Conservation (phyloP, 2,329 filamentous ascomycete genomes). For the Pestalotiopsis sp. region DNA sequence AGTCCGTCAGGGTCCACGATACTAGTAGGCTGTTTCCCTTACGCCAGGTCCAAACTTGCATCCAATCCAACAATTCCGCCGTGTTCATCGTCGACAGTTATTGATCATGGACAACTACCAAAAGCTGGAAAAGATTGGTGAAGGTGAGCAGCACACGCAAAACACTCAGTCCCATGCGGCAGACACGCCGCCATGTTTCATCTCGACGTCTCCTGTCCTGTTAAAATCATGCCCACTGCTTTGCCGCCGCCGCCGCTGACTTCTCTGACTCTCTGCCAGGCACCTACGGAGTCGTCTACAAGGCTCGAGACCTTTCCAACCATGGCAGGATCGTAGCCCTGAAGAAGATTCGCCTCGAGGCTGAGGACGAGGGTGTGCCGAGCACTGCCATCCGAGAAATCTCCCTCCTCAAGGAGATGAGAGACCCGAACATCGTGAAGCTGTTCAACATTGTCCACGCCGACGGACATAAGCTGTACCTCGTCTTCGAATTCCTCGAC, state of each 20-base stretch:
- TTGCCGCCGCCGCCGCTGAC: constrained; percentile 6
- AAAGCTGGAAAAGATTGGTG: constrained; percentile 94
- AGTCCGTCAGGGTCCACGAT: constrained; percentile 1
- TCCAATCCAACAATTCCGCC: background rate
- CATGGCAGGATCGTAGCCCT: constrained; percentile 85
- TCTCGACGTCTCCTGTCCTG: background rate
- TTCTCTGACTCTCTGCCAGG: constrained; percentile 51
- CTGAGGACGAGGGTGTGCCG: constrained; percentile 91
- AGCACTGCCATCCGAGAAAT: constrained; percentile 94
- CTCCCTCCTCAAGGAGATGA: constrained; percentile 92
- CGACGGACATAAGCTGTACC: constrained; percentile 92
- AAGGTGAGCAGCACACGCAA: constrained; percentile 61
- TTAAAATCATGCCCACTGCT: background rate
- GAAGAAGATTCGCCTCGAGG: constrained; percentile 94
- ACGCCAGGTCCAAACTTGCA: background rate
- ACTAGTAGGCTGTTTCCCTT: background rate
- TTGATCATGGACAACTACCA: constrained; percentile 87
- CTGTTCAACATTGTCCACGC: constrained; percentile 92
- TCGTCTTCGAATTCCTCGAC: constrained; percentile 91
- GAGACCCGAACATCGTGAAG: constrained; percentile 85
- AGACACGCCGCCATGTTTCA: background rate
- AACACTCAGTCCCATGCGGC: background rate
- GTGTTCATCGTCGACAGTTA: constrained; percentile 13
- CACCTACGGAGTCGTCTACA: constrained; percentile 95
- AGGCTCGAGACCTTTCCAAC: constrained; percentile 83